phyloP scores from a whole-genome alignment of 106 monocot genomes.

The Hemerocallis citrina region DNA sequence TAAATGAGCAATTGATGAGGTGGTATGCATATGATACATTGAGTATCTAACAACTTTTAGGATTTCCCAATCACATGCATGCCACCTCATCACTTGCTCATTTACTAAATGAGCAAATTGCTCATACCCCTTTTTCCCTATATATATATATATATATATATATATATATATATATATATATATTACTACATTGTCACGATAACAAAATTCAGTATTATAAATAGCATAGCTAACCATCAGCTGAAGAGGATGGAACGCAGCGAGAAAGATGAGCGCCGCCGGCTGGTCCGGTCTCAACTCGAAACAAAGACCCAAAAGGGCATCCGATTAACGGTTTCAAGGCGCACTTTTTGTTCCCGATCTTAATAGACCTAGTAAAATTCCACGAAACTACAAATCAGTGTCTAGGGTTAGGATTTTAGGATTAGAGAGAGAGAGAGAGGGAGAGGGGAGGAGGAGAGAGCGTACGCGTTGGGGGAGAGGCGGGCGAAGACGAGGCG shows the following conservation, averaged over 20 bases:
- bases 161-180: no score
- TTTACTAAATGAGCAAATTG: no score
- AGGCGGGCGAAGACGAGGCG: constrained; percentile 93
- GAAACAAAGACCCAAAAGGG: constrained; percentile 81
- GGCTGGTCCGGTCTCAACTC: constrained; percentile 35
- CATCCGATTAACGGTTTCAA: constrained; percentile 74
- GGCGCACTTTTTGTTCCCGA: constrained; percentile 81
- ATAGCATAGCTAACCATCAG: constrained; percentile 10
- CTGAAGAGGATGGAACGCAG: neutral
- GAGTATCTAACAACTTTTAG: no score
- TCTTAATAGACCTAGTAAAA: constrained; percentile 60
- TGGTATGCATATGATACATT: no score
- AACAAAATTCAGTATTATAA: neutral
- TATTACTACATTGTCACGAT: neutral
- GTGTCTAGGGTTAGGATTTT: neutral
- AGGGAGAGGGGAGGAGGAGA: neutral
- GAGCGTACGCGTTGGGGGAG: constrained; percentile 57
- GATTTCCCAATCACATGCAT: no score
- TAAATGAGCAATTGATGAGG: no score
- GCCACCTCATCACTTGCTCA: no score
- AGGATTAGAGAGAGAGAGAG: neutral
- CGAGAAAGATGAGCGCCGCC: constrained; percentile 34
- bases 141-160: no score
- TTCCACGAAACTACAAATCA: neutral
- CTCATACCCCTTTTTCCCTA: no score